Evolutionary conservation across 2,329 filamentous ascomycete species (phyloP), one percentile per base, ranked within the genome.

Genomic region (Macrophomina tecta): DNA sequence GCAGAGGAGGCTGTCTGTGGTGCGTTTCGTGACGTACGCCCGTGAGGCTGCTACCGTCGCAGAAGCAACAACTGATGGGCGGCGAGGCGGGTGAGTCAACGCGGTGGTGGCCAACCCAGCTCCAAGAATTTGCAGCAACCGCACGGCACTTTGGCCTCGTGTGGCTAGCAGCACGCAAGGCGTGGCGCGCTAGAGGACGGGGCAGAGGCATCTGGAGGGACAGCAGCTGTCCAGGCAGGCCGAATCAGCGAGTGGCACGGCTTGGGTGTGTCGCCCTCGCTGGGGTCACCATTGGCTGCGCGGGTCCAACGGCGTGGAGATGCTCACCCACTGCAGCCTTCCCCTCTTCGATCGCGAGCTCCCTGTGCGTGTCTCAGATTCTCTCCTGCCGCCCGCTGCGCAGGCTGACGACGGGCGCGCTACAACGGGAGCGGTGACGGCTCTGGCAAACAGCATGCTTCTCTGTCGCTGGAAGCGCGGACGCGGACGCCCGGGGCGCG

Each of bases 221-320:
- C 38, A 55, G 56, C 56, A 56, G 56, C 67, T 67, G 49, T 49
- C 65, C 64, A 64, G 49, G 62, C 32, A 49, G 64, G 52, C 23
- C 69, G 55, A 69, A 69, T 70, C 51, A 64, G 14, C 40, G 34
- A 51, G 64, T 55, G 38, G 67, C 69, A 70, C 69, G 69, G 55
- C 52, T 60, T 46, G 62, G 49, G 48, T 34, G 64, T 66, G 67
- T 63, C 64, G 52, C 34, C 46, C 51, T 58, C 46, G 34, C 51
- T 52, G 30, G 62, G 65, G 42, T 32, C 9, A 28, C 30, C 42
- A 69, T 70, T 70, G 69, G 70, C 63, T 55, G 52, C 36, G 53
- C 48, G 46, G 67, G 63, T 36, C 65, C 64, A 61, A 67, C 67
- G 58, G 58, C 64, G 64, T 68, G 67, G 65, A 34, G 34, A 58